Evolutionary conservation across 2,329 filamentous ascomycete genomes (phyloP), one percentile per base, ranked within the genome.

Genomic region (Zelopaecilomyces penicillatus): DNA sequence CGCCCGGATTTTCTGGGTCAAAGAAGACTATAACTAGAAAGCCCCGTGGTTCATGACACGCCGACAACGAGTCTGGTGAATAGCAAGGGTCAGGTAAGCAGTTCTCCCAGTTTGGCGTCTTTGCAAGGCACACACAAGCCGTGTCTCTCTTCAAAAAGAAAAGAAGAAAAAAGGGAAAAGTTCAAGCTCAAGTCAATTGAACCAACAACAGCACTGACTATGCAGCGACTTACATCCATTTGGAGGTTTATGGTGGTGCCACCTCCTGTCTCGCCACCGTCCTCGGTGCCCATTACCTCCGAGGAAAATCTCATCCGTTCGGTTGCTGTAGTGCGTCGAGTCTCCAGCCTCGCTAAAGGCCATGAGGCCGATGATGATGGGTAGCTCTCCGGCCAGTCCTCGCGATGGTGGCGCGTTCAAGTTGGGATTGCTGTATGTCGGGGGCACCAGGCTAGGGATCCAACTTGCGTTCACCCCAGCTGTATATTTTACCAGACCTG

Each of bases 341-440:
- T 45, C 39, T 1, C n/a, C 12, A 2, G 51, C 4, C 5, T 54
- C 44, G 46, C 45, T 50, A 34, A 69, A 60, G 1, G 64, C 65
- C 63, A 70, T 67, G n/a, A 70, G 49, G 1, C 60, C 67, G 4
- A 70, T 50, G 8, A 70, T 51, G 5, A 68, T 59, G 4, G 59
- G 52, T 9, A 70, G 42, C n/a, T 66, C 58, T 11, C 67, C 67
- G 1, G 60, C 57, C 1, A 70, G 58, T 0, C 67, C 66, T 0
- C 5, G 12, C 0, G 67, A 68, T 0, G 5, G 37, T 3, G 41
- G 52, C 1, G 45, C 6, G 5, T 32, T 7, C 10, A 3, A 35
- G 3, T 6, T 3, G 1, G 54, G 53, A 30, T 56, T 55, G 12
- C 33, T 41, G 45, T 65, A 69, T 1, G 53, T 54, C 10, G 10